These are phyloP conservation scores for Solanum hybrid DNA, from an alignment of 305 asterid genomes.

Conservation along the genomic window DNA sequence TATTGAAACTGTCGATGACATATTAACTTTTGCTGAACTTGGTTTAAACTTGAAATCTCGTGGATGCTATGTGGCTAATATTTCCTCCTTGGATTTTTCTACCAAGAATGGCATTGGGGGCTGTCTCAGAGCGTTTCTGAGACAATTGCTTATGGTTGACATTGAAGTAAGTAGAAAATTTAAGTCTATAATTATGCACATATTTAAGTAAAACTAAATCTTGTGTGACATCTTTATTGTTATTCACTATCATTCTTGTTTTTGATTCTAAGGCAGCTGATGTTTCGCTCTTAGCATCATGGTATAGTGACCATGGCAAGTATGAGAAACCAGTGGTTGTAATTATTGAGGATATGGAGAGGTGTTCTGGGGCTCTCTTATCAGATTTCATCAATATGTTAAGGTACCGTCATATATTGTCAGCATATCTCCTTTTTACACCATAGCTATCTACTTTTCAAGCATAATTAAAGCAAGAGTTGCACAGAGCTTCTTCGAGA, in stretches of 20 bases:
- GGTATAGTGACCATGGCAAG: slow-evolving; percentile 65
- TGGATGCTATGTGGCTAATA: slow-evolving; percentile 71
- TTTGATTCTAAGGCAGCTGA: slow-evolving; percentile 61
- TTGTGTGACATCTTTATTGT: background rate
- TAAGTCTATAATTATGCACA: background rate
- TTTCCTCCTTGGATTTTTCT: slow-evolving; percentile 70
- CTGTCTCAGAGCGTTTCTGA: slow-evolving; percentile 60
- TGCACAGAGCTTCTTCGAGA: background rate
- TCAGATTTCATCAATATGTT: slow-evolving; percentile 68
- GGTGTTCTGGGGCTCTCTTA: slow-evolving; percentile 71
- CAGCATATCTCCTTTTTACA: background rate
- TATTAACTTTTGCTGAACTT: slow-evolving; percentile 64
- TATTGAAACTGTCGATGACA: slow-evolving; percentile 83
- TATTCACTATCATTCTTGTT: slow-evolving; percentile 6
- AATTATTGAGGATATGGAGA: slow-evolving; percentile 72
- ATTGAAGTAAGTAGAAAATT: slow-evolving; percentile 48
- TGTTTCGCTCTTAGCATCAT: slow-evolving; percentile 68
- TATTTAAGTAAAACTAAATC: background rate
- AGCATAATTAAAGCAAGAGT: background rate
- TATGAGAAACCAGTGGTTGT: slow-evolving; percentile 60
- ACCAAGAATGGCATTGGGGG: slow-evolving; percentile 72
- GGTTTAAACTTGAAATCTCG: slow-evolving; percentile 49
- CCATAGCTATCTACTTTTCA: slow-evolving; percentile 1
- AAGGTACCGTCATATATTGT: slow-evolving; percentile 36
- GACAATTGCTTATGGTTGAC: slow-evolving; percentile 46